These are phyloP conservation scores for Raphanus hybrid DNA, from an alignment of 441 rosid genomes.

Conservation along the genomic window DNA sequence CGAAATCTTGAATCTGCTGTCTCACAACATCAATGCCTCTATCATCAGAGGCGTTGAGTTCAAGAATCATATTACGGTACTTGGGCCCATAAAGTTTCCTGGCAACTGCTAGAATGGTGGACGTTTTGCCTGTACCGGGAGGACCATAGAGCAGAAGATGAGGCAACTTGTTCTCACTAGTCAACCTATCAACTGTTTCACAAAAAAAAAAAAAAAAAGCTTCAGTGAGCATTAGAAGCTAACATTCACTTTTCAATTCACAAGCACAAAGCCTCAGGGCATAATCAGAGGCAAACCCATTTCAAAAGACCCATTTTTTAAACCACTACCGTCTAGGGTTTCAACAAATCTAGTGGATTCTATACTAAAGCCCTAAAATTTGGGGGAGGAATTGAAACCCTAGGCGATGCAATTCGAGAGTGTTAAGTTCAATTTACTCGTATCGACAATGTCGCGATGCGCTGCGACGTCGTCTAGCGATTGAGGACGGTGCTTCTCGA, in stretches of 20 bases:
- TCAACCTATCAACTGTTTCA: constrained; percentile 46
- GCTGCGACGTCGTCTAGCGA: constrained; percentile 98
- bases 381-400: constrained; percentile 11
- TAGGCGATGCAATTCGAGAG: constrained; percentile 6
- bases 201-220: constrained; percentile 1
- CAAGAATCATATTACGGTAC: constrained; percentile 91
- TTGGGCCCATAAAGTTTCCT: constrained; percentile 88
- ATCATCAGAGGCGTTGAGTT: constrained; percentile 95
- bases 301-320: background rate
- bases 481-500: constrained; percentile 95
- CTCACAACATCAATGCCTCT: constrained; percentile 79
- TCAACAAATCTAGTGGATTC: too few relatives aligned
- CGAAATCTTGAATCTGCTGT: constrained; percentile 79
- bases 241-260: constrained; percentile 4
- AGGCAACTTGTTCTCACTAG: constrained; percentile 91
- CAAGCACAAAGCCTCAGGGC: background rate
- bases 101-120: constrained; percentile 93
- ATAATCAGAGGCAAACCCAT: constrained; percentile 2
- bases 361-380: too few relatives aligned
- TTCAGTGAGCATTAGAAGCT: constrained; percentile 5
- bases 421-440: constrained; percentile 53
- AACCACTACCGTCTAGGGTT: background rate
- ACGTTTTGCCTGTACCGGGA: constrained; percentile 97
- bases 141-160: constrained; percentile 94
- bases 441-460: constrained; percentile 95